phyloP scores from a whole-genome alignment of 202 grass and related monocot species.

The Dendrocalamus latiflorus region DNA sequence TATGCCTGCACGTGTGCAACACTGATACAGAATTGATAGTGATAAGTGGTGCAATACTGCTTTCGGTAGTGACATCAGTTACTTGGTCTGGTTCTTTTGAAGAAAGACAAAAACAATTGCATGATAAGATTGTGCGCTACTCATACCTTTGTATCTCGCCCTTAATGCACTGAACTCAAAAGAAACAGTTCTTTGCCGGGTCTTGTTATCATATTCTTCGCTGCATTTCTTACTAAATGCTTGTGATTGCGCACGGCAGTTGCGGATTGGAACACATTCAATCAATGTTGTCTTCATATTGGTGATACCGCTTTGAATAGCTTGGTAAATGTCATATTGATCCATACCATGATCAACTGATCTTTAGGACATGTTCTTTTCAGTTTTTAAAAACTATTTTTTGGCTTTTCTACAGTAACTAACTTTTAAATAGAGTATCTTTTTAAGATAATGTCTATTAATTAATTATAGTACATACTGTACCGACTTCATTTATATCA shows the following conservation, averaged over 20 bases:
- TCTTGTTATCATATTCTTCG: background rate
- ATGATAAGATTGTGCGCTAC: background rate
- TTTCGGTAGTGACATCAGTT: background rate
- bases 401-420: too few relatives aligned
- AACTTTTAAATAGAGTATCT: too few relatives aligned
- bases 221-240: background rate
- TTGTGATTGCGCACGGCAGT: constrained; percentile 36
- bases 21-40: background rate
- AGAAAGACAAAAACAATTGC: background rate
- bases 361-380: too few relatives aligned
- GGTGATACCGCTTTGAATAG: constrained; percentile 75
- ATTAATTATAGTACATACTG: too few relatives aligned
- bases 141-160: background rate
- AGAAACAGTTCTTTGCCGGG: background rate
- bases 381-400: too few relatives aligned
- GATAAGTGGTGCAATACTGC: background rate
- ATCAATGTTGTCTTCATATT: constrained; percentile 74
- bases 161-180: background rate
- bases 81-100: background rate
- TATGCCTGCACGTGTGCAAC: background rate
- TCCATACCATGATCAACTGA: too few relatives aligned
- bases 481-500: too few relatives aligned
- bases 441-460: too few relatives aligned
- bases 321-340: constrained; percentile 50
- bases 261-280: constrained; percentile 75